Evolutionary conservation across 2,329 filamentous ascomycete genomes (phyloP).

Genomic region (Aureobasidium lini): DNA sequence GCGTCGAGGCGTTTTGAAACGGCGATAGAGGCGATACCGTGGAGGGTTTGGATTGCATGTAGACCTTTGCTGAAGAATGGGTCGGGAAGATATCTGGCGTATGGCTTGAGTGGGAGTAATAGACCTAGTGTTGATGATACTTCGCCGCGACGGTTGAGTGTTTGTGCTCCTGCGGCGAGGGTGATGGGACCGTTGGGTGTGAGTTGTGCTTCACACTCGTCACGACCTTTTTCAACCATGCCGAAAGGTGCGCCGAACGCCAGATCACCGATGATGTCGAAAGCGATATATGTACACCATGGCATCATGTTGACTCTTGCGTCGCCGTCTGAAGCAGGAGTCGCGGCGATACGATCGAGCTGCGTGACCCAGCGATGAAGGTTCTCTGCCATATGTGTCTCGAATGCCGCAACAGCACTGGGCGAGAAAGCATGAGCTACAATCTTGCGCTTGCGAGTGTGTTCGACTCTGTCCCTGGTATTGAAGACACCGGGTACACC

Average conservation of each 20-base stretch:
- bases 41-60: slow-evolving; percentile 18
- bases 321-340: slow-evolving; percentile 14
- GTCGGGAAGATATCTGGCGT: slow-evolving; percentile 20
- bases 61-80: slow-evolving; percentile 23
- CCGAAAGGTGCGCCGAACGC: slow-evolving; percentile 24
- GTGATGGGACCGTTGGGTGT: slow-evolving; percentile 19
- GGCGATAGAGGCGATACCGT: slow-evolving; percentile 24
- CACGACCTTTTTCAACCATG: slow-evolving; percentile 21
- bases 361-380: slow-evolving; percentile 19
- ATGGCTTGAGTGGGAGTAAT: slow-evolving; percentile 14
- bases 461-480: slow-evolving; percentile 27
- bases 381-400: slow-evolving; percentile 26
- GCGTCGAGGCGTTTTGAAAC: slow-evolving; percentile 24
- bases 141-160: slow-evolving; percentile 20
- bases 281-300: slow-evolving; percentile 22
- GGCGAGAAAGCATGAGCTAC: slow-evolving; percentile 30
- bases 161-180: slow-evolving; percentile 19
- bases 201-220: slow-evolving; percentile 20
- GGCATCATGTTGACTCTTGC: slow-evolving; percentile 21
- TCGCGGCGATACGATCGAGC: slow-evolving; percentile 18
- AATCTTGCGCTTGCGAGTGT: slow-evolving; percentile 30
- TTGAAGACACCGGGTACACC: slow-evolving; percentile 30
- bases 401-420: slow-evolving; percentile 26
- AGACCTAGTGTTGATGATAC: slow-evolving; percentile 18
- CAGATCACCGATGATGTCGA: slow-evolving; percentile 21